Evolutionary conservation across 768 basidiomycete species (phyloP).

Genomic region (Panaeolus papilionaceus): DNA sequence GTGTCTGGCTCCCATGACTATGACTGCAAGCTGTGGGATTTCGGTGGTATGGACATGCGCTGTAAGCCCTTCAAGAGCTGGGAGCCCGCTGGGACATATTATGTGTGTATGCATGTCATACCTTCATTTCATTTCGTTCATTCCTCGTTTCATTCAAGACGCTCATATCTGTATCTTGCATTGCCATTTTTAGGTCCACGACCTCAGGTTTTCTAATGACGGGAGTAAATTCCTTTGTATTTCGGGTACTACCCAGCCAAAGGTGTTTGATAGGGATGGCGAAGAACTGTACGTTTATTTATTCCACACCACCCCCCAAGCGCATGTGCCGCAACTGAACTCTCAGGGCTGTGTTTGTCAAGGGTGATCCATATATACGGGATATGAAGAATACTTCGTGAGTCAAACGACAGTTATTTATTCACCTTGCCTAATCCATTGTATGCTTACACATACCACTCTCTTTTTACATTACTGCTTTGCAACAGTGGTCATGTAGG

Average conservation of each 20-base stretch:
- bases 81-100: slow-evolving; percentile 94
- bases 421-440: slow-evolving; percentile 14
- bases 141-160: slow-evolving; percentile 11
- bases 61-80: slow-evolving; percentile 96
- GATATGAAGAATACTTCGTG: slow-evolving; percentile 99
- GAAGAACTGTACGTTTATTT: slow-evolving; percentile 80
- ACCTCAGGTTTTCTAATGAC: slow-evolving; percentile 88
- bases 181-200: slow-evolving; percentile 69
- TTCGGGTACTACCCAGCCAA: slow-evolving; percentile 88
- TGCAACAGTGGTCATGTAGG: slow-evolving; percentile 87
- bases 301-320: slow-evolving; percentile 17
- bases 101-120: slow-evolving; percentile 57
- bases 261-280: slow-evolving; percentile 91
- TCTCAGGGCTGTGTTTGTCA: slow-evolving; percentile 76
- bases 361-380: slow-evolving; percentile 97
- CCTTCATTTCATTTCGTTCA: slow-evolving; percentile 16
- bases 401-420: slow-evolving; percentile 35
- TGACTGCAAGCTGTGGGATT: slow-evolving; percentile 98
- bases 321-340: slow-evolving; percentile 56
- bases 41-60: slow-evolving; percentile 93
- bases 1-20: slow-evolving; percentile 96
- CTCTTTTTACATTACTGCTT: slow-evolving; percentile 10
- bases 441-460: slow-evolving; percentile 9
- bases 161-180: slow-evolving; percentile 12
- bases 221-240: slow-evolving; percentile 87